Conservation (phyloP, 352 stramenopile species). For the Pythium folliculosum region DNA sequence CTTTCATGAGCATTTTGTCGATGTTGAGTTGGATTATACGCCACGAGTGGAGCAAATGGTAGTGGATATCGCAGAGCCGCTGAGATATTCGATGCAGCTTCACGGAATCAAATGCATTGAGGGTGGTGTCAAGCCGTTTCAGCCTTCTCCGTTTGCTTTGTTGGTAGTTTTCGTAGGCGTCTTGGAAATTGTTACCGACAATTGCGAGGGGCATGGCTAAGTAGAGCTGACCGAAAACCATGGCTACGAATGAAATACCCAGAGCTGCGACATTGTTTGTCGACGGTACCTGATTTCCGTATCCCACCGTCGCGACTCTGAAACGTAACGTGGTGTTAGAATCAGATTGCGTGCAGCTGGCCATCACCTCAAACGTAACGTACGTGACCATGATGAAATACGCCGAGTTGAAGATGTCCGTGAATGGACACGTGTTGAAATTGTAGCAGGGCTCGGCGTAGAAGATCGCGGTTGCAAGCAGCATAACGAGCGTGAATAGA, state of each 20-base stretch:
- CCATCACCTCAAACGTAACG: conserved; percentile 32
- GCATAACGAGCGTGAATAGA: conserved; percentile 73
- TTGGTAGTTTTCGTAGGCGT: conserved; percentile 63
- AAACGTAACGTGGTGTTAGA: neutral
- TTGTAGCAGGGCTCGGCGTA: conserved; percentile 81
- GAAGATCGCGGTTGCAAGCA: conserved; percentile 72
- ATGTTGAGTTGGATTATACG: conserved; percentile 49
- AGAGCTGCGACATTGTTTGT: conserved; percentile 56
- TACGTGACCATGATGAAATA: conserved; percentile 89
- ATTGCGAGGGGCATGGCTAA: conserved; percentile 80
- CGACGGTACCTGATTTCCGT: conserved; percentile 65
- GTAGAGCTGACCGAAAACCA: conserved; percentile 82
- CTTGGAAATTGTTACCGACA: conserved; percentile 75
- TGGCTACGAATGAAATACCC: conserved; percentile 54
- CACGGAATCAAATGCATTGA: conserved; percentile 54
- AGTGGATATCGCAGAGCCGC: conserved; percentile 65
- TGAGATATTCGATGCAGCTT: conserved; percentile 46
- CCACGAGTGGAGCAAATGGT: conserved; percentile 55
- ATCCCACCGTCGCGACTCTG: conserved; percentile 77
- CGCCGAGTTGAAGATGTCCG: conserved; percentile 80
- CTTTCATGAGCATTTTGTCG: conserved; percentile 29
- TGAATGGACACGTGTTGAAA: conserved; percentile 74
- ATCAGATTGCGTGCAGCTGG: neutral
- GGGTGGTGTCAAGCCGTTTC: conserved; percentile 47
- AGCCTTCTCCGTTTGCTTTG: conserved; percentile 54